These are phyloP conservation scores for Cytospora leucostoma DNA, from an alignment of 2,329 filamentous ascomycete genomes.

Conservation along the genomic window DNA sequence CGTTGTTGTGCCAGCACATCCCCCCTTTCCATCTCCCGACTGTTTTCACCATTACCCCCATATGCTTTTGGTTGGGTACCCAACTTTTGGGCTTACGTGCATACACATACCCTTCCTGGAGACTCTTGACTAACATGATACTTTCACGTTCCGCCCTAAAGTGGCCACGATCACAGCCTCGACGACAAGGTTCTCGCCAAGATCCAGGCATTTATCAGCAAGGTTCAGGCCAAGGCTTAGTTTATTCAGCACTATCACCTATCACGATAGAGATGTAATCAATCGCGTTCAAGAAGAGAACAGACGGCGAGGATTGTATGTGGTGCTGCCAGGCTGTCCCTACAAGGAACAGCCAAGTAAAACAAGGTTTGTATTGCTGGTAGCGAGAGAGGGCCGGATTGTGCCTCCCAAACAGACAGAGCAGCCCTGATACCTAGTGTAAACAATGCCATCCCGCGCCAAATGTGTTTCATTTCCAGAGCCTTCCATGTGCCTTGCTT, in stretches of 20 bases:
- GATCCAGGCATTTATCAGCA: slow-evolving; percentile 7
- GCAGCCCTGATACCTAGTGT: background rate
- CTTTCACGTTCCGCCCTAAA: background rate
- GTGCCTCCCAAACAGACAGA: background rate
- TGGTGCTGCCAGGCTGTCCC: background rate
- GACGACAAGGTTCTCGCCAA: slow-evolving; percentile 15
- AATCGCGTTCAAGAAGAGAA: too few species aligned
- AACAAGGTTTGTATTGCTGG: background rate
- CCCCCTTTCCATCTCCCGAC: too few species aligned
- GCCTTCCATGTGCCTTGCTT: slow-evolving; percentile 9
- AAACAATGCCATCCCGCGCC: background rate
- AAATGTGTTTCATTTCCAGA: slow-evolving; percentile 19
- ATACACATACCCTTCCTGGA: too few species aligned
- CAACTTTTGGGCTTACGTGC: background rate
- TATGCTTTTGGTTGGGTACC: background rate
- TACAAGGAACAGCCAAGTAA: background rate
- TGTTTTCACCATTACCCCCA: background rate
- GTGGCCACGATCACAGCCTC: slow-evolving; percentile 16
- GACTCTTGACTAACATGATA: background rate
- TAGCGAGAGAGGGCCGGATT: background rate
- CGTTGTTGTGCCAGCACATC: background rate
- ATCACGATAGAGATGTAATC: too few species aligned
- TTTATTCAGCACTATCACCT: background rate
- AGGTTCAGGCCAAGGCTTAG: background rate
- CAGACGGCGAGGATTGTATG: too few species aligned